Evolutionary conservation across 2,329 filamentous ascomycete genomes (phyloP).

Genomic region (Tolypocladium pustulatum): DNA sequence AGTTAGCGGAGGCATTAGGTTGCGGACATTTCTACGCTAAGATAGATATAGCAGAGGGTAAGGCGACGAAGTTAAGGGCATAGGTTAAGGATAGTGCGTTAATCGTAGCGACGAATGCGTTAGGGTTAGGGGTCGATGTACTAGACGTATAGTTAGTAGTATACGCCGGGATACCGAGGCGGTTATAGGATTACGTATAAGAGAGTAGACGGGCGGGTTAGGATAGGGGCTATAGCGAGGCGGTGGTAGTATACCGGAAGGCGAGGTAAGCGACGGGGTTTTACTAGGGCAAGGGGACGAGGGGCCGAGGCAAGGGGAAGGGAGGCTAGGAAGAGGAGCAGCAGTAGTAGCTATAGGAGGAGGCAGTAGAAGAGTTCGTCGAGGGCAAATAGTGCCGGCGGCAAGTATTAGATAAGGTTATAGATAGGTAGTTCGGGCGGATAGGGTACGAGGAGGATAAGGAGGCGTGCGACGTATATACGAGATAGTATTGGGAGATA

Average conservation of each 20-base stretch:
- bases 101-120: constrained; percentile 2
- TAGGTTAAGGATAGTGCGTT: not conserved
- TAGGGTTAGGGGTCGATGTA: constrained; percentile 2
- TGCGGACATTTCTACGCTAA: not conserved
- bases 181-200: constrained; percentile 3
- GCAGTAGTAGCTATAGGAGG: too few species aligned
- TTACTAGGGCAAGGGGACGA: not conserved
- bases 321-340: too few species aligned
- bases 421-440: not conserved
- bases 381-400: not conserved
- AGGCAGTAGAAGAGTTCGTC: not conserved
- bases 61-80: not conserved
- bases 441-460: not conserved
- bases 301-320: not conserved
- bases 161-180: constrained; percentile 2
- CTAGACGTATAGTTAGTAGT: constrained; percentile 3
- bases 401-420: constrained; percentile 1
- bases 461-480: constrained; percentile 4
- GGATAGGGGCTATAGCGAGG: constrained; percentile 2
- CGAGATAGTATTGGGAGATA: too few species aligned
- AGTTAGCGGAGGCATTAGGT: not conserved
- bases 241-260: constrained; percentile 1
- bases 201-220: constrained; percentile 5
- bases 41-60: not conserved
- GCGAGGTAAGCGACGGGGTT: not conserved